phyloP scores from a whole-genome alignment of 768 basidiomycete species.

The Mycena leptocephala region DNA sequence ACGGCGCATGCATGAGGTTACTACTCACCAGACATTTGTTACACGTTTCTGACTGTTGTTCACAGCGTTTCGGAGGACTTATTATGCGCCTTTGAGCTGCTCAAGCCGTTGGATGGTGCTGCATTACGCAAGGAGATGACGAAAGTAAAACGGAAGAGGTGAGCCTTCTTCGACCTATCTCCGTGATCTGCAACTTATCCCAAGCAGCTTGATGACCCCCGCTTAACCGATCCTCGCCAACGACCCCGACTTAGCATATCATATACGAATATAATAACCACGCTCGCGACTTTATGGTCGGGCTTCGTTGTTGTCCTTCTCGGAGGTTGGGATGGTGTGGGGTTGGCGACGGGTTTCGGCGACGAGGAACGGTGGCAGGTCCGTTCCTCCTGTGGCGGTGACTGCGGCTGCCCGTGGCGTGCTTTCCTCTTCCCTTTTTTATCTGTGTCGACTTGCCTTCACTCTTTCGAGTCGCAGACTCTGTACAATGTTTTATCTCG shows the following conservation, averaged over 20 bases:
- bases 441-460: constrained; percentile 22
- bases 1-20: constrained; percentile 95
- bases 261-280: constrained; percentile 46
- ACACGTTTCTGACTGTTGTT: constrained; percentile 32
- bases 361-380: constrained; percentile 24
- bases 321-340: constrained; percentile 20
- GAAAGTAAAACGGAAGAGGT: constrained; percentile 99
- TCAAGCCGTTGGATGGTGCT: constrained; percentile 96
- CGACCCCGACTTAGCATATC: constrained; percentile 36
- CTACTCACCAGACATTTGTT: constrained; percentile 33
- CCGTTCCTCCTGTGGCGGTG: constrained; percentile 12
- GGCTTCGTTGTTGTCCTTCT: constrained; percentile 22
- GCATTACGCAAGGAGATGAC: constrained; percentile 99
- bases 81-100: constrained; percentile 96
- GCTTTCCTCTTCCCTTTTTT: constrained; percentile 28
- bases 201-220: constrained; percentile 24
- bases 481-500: constrained; percentile 36
- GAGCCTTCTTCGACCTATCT: constrained; percentile 36
- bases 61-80: constrained; percentile 95
- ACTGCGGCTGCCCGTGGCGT: constrained; percentile 4
- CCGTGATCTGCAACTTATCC: not conserved
- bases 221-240: constrained; percentile 18
- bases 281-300: constrained; percentile 8
- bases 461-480: constrained; percentile 29
- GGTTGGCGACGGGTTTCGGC: constrained; percentile 23